These are phyloP conservation scores for Xylaria sp. DNA, from an alignment of 2,329 filamentous ascomycete species.

Conservation along the genomic window DNA sequence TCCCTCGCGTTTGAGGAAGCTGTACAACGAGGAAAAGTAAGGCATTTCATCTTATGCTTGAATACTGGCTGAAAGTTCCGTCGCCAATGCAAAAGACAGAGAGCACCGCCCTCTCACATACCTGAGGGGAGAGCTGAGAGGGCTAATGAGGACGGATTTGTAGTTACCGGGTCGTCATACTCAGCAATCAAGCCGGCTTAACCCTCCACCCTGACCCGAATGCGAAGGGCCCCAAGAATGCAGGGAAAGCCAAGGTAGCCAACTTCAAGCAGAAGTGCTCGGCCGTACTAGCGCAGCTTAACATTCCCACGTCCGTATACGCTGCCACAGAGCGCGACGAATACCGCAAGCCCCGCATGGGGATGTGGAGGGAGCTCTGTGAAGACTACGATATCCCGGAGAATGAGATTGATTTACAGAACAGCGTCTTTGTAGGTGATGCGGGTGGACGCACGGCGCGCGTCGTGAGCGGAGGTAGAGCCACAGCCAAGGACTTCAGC, in stretches of 20 bases:
- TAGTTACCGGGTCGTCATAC: slow-evolving; percentile 79
- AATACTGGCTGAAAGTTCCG: neutral
- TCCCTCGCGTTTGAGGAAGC: slow-evolving; percentile 71
- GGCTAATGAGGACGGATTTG: slow-evolving; percentile 15
- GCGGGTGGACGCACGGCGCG: slow-evolving; percentile 71
- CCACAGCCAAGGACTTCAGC: slow-evolving; percentile 67
- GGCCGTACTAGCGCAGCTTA: slow-evolving; percentile 75
- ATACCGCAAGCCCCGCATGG: slow-evolving; percentile 85
- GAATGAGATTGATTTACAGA: slow-evolving; percentile 72
- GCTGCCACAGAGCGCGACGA: slow-evolving; percentile 85
- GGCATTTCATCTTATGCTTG: slow-evolving; percentile 20
- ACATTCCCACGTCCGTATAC: slow-evolving; percentile 83
- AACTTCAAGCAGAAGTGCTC: slow-evolving; percentile 87
- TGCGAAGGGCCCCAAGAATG: slow-evolving; percentile 67
- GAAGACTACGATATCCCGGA: slow-evolving; percentile 69
- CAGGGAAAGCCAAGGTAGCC: slow-evolving; percentile 69
- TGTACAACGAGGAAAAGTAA: slow-evolving; percentile 75
- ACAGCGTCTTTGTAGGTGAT: slow-evolving; percentile 90
- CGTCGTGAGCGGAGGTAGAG: slow-evolving; percentile 46
- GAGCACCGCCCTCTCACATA: neutral
- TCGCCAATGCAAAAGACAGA: neutral
- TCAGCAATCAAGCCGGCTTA: slow-evolving; percentile 91
- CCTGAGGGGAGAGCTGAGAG: no score
- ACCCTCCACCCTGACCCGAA: slow-evolving; percentile 80
- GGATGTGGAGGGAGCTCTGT: slow-evolving; percentile 82